These are phyloP conservation scores for Sideroxylon spinosum DNA, from an alignment of 179 eudicot species.

Conservation along the genomic window DNA sequence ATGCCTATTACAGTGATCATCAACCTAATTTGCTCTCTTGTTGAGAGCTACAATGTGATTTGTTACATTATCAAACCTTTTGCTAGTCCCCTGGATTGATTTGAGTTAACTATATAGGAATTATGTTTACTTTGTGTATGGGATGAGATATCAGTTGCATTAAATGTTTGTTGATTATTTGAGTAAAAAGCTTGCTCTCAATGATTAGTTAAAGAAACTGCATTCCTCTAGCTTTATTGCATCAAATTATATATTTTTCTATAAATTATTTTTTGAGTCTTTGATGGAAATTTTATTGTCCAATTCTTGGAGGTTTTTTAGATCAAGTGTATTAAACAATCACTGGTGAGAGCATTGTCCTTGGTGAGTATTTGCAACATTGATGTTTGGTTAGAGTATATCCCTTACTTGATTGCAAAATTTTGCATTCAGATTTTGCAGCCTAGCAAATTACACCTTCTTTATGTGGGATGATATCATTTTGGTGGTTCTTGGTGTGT, in stretches of 20 bases:
- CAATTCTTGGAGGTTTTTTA: background rate
- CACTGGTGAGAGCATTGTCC: background rate
- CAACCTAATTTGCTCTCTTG: too few relatives aligned
- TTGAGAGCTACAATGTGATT: background rate
- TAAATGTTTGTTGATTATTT: too few relatives aligned
- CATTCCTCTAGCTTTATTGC: background rate
- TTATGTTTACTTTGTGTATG: background rate
- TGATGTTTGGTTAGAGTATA: background rate
- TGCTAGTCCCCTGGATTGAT: background rate
- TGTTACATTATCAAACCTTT: background rate
- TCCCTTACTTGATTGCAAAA: slow-evolving; percentile 8
- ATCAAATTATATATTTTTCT: background rate
- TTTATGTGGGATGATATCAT: background rate
- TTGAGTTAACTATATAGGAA: background rate
- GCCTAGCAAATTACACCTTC: background rate
- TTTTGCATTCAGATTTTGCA: slow-evolving; percentile 10
- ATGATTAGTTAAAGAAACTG: too few relatives aligned
- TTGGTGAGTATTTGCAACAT: background rate
- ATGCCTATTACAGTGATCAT: background rate
- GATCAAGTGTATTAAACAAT: background rate
- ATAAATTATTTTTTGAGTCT: background rate
- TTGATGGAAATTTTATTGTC: background rate
- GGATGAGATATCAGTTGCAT: background rate
- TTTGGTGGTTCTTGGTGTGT: background rate
- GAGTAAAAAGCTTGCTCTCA: too few relatives aligned